Evolutionary conservation across 2,329 filamentous ascomycete genomes (phyloP), one percentile per base, ranked within the genome.

Genomic region (Neoascochyta sp.): DNA sequence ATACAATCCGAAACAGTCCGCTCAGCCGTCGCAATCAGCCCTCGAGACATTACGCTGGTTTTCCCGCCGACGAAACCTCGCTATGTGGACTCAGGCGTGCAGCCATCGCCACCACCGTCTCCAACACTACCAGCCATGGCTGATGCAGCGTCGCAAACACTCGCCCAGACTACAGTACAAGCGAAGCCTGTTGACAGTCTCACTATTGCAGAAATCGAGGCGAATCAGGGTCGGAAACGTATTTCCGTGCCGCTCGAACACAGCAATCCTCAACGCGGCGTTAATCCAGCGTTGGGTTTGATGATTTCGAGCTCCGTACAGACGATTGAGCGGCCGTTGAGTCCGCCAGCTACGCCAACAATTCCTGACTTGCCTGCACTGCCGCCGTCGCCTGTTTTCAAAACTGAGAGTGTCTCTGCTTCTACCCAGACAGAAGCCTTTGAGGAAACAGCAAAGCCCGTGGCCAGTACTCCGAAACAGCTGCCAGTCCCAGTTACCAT

Each of bases 51-150:
- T 9, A 52, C 50, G 2, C 37, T 61, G 30, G 34, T 61, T 19
- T 61, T 57, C 25, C 50, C 55, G 27, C 57, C 57, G 27, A 50
- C 54, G n/a, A 56, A 49, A 29, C 57, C 60, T 19, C 42, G 71
- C 36, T 93, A 92, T 66, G 75, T 76, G 21, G 85, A 93, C 52
- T 75, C 74, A n/a, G 85, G 81, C 3, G 73, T 86, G 17, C 89
- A 95, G 59, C 92, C 77, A 52, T 92, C 87, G 18, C 88, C 87
- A 24, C 86, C 86, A 2, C 74, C 82, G 3, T 93, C 87, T 2
- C 86, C 86, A 34, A 68, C 68, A 13, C 43, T 60, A n/a, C 49
- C 55, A 7, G 22, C 40, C 8, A 48, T 50, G 47, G 26, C 39
- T 7, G 50, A 53, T 27, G 42, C 42, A 10, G 38, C 43, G 12